Percentiles rank a stretch among this genome's conserved stretches.
These are phyloP conservation scores for Botrytis aclada DNA, from an alignment of 2,329 filamentous ascomycete genomes.

Conservation along the genomic window DNA sequence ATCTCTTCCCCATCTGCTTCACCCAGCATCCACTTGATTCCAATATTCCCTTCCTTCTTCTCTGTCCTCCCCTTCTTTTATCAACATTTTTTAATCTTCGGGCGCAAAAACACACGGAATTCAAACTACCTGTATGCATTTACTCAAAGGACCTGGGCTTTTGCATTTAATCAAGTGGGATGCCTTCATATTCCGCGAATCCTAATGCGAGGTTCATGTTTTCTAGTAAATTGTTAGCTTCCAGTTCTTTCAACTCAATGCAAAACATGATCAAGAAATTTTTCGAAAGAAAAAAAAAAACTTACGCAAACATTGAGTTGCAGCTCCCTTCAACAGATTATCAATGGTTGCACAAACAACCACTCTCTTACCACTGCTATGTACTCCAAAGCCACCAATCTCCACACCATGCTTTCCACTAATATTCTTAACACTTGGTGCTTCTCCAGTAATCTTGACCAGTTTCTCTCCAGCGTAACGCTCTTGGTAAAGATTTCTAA, in stretches of 20 bases:
- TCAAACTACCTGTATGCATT: constrained; percentile 19
- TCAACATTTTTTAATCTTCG: neutral
- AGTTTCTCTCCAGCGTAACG: constrained; percentile 94
- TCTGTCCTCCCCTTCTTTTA: neutral
- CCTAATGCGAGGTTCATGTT: constrained; percentile 94
- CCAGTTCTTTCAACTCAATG: neutral
- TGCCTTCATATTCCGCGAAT: constrained; percentile 85
- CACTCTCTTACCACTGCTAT: constrained; percentile 82
- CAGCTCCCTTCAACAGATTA: constrained; percentile 89
- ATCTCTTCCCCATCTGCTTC: neutral
- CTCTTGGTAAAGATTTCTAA: constrained; percentile 93
- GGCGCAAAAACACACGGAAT: constrained; percentile 12
- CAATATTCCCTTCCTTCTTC: neutral
- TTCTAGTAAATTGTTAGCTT: constrained; percentile 47
- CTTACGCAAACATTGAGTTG: constrained; percentile 87
- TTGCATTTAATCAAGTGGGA: constrained; percentile 51
- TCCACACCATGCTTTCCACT: constrained; percentile 83
- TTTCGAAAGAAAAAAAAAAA: constrained; percentile 35
- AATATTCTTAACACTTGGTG: constrained; percentile 82
- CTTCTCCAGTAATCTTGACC: constrained; percentile 86
- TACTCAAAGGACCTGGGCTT: neutral
- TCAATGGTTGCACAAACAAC: constrained; percentile 95
- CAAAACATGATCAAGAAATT: constrained; percentile 17
- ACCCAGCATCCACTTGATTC: neutral
- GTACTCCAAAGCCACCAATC: constrained; percentile 93